A percentile compares a stretch with the other conserved stretches of the same genome.
These are phyloP conservation scores for Aciculoconidium aculeatum DNA, from an alignment of 805 yeast species.

Conservation along the genomic window DNA sequence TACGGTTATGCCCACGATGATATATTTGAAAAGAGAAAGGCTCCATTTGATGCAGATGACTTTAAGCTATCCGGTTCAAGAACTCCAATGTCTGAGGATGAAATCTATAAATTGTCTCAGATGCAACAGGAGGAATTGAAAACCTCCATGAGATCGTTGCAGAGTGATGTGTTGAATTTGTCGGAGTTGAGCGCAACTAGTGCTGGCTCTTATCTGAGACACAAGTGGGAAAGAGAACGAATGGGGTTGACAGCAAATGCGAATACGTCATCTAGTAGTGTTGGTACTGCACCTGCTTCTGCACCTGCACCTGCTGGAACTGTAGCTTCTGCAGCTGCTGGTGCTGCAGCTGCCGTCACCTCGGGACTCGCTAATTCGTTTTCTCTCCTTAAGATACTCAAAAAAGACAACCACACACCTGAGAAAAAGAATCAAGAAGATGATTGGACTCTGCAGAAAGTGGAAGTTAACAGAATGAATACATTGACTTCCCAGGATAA, in stretches of 20 bases:
- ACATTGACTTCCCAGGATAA: slow-evolving; percentile 45
- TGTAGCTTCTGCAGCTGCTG: too few species aligned
- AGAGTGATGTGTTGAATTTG: slow-evolving; percentile 40
- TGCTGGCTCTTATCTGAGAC: slow-evolving; percentile 80
- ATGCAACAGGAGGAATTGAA: slow-evolving; percentile 33
- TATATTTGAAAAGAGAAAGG: slow-evolving; percentile 8
- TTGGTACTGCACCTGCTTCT: slow-evolving; percentile 15
- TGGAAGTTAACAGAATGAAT: slow-evolving; percentile 34
- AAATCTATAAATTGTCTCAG: slow-evolving; percentile 21
- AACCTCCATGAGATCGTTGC: slow-evolving; percentile 36
- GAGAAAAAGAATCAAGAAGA: slow-evolving; percentile 32
- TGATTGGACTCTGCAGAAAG: slow-evolving; percentile 37
- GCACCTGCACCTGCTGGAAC: slow-evolving; percentile 15
- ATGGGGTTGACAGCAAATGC: too few species aligned
- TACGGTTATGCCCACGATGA: slow-evolving; percentile 5
- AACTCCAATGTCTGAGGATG: slow-evolving; percentile 18
- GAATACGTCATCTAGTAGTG: too few species aligned
- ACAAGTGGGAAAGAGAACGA: slow-evolving; percentile 45
- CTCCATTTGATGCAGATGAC: slow-evolving; percentile 35
- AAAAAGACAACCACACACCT: slow-evolving; percentile 26
- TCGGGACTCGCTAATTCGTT: too few species aligned
- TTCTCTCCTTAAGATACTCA: slow-evolving; percentile 41
- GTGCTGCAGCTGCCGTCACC: too few species aligned
- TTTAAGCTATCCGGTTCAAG: slow-evolving; percentile 22
- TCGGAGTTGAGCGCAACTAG: slow-evolving; percentile 85